Conservation (phyloP, 2,329 filamentous ascomycete species). For the Mariannaea elegans region DNA sequence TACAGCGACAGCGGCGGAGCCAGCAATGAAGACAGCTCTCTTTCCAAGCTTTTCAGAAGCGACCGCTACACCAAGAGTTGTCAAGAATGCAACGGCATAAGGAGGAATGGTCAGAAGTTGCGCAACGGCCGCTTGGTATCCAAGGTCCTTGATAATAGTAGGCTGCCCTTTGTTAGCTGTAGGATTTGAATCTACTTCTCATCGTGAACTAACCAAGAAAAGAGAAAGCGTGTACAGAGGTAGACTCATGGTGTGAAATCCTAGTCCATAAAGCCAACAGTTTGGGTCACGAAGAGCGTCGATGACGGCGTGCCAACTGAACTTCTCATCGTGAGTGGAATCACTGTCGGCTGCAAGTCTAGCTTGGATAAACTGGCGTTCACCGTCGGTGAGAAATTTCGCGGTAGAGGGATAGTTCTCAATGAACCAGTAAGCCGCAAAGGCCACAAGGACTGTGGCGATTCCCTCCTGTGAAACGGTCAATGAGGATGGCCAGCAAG, state of each 20-base stretch:
- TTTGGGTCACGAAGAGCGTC: conserved; percentile 73
- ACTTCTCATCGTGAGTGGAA: conserved; percentile 72
- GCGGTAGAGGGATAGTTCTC: conserved; percentile 71
- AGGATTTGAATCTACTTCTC: rapidly evolving
- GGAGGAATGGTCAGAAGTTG: conserved; percentile 71
- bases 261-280: conserved; percentile 76
- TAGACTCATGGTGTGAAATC: conserved; percentile 77
- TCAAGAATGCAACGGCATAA: conserved; percentile 68
- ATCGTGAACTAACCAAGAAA: conserved; percentile 55
- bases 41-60: conserved; percentile 66
- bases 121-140: conserved; percentile 61
- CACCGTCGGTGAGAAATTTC: conserved; percentile 62
- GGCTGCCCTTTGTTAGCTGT: conserved; percentile 43
- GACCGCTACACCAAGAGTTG: conserved; percentile 66
- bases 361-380: conserved; percentile 66
- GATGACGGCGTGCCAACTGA: conserved; percentile 72
- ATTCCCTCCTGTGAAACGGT: conserved; percentile 57
- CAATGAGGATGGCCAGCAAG: not conserved
- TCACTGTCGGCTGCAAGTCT: conserved; percentile 75
- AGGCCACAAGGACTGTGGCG: conserved; percentile 60
- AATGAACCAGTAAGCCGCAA: conserved; percentile 66
- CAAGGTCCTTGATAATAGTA: conserved; percentile 63
- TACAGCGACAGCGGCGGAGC: conserved; percentile 62
- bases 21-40: conserved; percentile 71
- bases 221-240: conserved; percentile 65